Evolutionary conservation across 176 grass and related monocot genomes (phyloP), one percentile per base, ranked within the genome.

Genomic region (Puya raimondii): DNA sequence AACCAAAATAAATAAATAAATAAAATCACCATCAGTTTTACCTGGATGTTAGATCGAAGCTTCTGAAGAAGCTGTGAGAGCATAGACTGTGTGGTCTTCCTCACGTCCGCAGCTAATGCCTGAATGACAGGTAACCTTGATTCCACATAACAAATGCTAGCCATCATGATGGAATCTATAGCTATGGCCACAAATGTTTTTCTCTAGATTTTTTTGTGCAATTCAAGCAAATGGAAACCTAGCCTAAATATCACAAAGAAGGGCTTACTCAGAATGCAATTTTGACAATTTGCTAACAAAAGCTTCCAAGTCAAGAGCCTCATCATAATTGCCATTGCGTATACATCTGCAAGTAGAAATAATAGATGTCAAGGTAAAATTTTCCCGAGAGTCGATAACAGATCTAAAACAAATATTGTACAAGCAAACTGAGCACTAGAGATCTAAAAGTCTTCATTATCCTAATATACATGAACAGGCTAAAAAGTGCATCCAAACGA

Each of bases 251-350:
- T 76, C 11, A 14, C 14, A 12, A 72, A 63, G 71, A 48, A 72
- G 14, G 29, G 84, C 95, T 76, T 94, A 99, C 95, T 99, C 85
- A 2, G 87, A 84, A 51, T 99, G 95, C 72, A 94, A 80, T 69
- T 97, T 97, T 54, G 80, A 86, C 15, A 99, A 81, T 78, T 99
- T 99, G 59, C 63, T 83, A 9, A 94, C 87, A 72, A 88, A 99
- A 79, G 95, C 87, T 91, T 99, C 95, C 69, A 99, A 79, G 68
- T 99, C 90, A 84, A 99, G 95, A 61, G 90, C 95, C 73, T 99
- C 95, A 18, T 93, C 95, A 86, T 99, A 99, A 70, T 93, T 99
- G n/a, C 89, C 89, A 81, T 97, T 97, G 12, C 93, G 73, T 90
- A 99, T 99, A 70, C 85, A 91, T 78, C 95, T 99, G 84, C 63